Evolutionary conservation across 225 moss, liverwort and hornwort species (phyloP).

Genomic region (Lunularia cruciata): DNA sequence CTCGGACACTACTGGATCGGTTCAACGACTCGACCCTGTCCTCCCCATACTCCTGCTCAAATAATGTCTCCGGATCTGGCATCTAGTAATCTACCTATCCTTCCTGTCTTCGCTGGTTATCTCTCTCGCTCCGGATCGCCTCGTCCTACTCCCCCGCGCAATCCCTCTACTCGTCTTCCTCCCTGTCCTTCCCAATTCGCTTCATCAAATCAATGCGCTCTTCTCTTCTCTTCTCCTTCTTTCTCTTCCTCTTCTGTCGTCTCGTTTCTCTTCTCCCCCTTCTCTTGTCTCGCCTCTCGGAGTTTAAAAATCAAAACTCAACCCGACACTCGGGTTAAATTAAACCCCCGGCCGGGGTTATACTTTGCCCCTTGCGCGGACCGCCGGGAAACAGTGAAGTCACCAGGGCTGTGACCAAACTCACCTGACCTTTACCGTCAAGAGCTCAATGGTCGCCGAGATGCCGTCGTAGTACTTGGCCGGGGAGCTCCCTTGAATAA

Average conservation of each 20-base stretch:
- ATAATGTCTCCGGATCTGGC: constrained; percentile 23
- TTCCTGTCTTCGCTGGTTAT: background rate
- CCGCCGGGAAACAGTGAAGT: too few relatives aligned
- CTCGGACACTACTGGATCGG: constrained; percentile 1
- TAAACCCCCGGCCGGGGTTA: background rate
- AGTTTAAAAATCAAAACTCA: too few relatives aligned
- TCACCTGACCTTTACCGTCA: too few relatives aligned
- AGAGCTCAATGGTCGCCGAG: too few relatives aligned
- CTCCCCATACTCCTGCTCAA: constrained; percentile 4
- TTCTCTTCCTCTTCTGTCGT: background rate
- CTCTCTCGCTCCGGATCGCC: background rate
- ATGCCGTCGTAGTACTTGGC: too few relatives aligned
- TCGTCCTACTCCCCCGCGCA: background rate
- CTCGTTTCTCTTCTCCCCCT: background rate
- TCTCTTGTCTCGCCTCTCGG: background rate
- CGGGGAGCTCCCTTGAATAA: too few relatives aligned
- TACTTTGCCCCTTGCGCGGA: too few relatives aligned
- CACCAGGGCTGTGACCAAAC: too few relatives aligned
- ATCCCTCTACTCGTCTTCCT: background rate
- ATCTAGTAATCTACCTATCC: background rate
- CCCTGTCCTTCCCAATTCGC: background rate
- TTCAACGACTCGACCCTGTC: constrained; percentile 5
- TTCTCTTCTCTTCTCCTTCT: background rate
- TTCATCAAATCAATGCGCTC: too few relatives aligned
- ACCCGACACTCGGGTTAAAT: background rate